phyloP scores from a whole-genome alignment of 2,329 filamentous ascomycete genomes.

The Botryotinia convoluta region DNA sequence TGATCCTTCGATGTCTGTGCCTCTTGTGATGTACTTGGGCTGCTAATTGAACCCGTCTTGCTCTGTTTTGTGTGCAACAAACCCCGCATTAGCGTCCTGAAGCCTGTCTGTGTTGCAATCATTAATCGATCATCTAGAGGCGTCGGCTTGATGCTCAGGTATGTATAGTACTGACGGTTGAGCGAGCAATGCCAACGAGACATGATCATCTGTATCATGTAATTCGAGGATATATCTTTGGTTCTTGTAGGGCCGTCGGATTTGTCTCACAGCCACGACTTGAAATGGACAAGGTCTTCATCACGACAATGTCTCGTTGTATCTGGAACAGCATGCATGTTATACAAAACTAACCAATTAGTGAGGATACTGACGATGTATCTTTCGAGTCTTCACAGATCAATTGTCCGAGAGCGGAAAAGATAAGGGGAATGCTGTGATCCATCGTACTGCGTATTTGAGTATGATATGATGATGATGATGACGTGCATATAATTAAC shows the following conservation, averaged over 20 bases:
- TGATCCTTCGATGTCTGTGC: not conserved
- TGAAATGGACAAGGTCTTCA: not conserved
- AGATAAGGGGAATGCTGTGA: conserved; percentile 1
- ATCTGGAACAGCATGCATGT: not conserved
- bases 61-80: not conserved
- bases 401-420: not conserved
- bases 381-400: not conserved
- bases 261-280: not conserved
- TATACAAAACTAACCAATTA: not conserved
- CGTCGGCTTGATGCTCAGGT: not conserved
- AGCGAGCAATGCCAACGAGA: not conserved
- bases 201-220: not conserved
- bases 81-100: not conserved
- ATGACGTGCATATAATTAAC: not conserved
- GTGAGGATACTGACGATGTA: not conserved
- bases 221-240: not conserved
- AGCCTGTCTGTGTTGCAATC: not conserved
- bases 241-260: not conserved
- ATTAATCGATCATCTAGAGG: not conserved
- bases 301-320: not conserved
- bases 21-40: not conserved
- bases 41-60: not conserved
- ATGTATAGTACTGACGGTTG: not conserved
- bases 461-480: not conserved
- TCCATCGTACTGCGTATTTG: not conserved